Evolutionary conservation across 2,329 filamentous ascomycete genomes (phyloP), one percentile per base, ranked within the genome.

Genomic region (Calonectria montana): DNA sequence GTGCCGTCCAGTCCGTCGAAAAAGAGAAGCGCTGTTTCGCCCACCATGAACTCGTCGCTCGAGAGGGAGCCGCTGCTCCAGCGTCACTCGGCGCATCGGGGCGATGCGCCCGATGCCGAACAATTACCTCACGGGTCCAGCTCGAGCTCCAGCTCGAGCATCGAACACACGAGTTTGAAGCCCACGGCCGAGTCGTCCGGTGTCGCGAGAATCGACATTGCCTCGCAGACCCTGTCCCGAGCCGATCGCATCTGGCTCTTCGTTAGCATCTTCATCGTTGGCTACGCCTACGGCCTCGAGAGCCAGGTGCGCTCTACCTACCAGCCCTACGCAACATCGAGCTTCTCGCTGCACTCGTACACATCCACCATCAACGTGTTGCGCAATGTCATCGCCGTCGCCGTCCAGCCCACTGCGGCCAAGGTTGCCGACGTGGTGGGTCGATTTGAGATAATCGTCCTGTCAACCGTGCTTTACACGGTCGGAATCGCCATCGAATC

Each of bases 401-500:
- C 89, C 2, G 87, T 88, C 3, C 82, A 90, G 82, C 91, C 85
- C 35, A 88, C 90, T 0, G 88, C 88, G 0, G 91, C 90, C 12
- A 92, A 91, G 75, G 86, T 92, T 68, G 89, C 91, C 21, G 91
- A 91, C 75, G 88, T 91, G 12, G 91, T 92, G 75, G 91, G 91
- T 23, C 86, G 91, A 70, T 85, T 90, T 23, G 90, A 92, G 78
- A 82, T 92, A 39, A 85, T 92, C 15, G 78, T 87, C 4, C 80
- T 90, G 1, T 88, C 89, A 0, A 86, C 90, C 1, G 55, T 90
- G 13, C 89, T 92, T 70, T 92, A 91, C 70, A 85, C 88, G 1
- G 27, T 83, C 62, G 87, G 87, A 15, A 89, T 90, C 5, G 85
- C 89, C 7, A 81, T 92, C 35, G 89, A 92, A 78, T 85, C 89